Base-by-base conservation (phyloP, 2,329 filamentous ascomycete genomes). In the Colletotrichum gloeosporioides region DNA sequence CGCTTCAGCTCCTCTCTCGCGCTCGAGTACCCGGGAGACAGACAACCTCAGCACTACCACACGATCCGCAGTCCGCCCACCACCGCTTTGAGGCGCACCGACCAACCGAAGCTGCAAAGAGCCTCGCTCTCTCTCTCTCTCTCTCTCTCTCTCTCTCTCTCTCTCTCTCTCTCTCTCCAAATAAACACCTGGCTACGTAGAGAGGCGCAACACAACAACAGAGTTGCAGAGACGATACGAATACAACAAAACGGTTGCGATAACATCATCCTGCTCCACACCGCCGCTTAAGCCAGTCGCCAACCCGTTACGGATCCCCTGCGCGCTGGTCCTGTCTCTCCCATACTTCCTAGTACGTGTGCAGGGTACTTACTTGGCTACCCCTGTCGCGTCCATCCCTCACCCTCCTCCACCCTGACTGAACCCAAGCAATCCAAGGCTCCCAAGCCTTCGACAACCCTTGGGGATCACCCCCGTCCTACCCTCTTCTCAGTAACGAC, bases 181-280 rank as follows among this genome's bases (percentile, higher is more conserved):
- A 16, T 39, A 18, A 31, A 36, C 31, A 44, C 65, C 39, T n/a
- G 57, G 22, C 53, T 57, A 27, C 22, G 22, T 16, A 27, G 22
- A 57, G 53, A 57, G 22, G 27, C 13, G 18, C 59, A 72, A 34
- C 18, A 61, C 15, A 62, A 29, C 22, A 22, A 70, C 57, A 62
- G 53, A 74, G 68, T 66, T 71, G 49, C 68, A 71, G 36, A 71
- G 49, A 62, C 49, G 68, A 71, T 49, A 62, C 68, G 61, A 29
- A 27, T 12, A 62, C 69, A 36, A 65, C 64, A 69, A 59, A 69
- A 73, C 70, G 63, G 73, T 65, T 69, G 64, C 63, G 73, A 76
- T 65, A 76, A 61, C 73, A 73, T 73, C 70, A 76, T 76, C 27
- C 70, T 73, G 39, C 73, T 69, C 70, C 73, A 76, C 70, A 73